Conservation (phyloP, 1,139 yeast species). For the Hyphopichia fennica region DNA sequence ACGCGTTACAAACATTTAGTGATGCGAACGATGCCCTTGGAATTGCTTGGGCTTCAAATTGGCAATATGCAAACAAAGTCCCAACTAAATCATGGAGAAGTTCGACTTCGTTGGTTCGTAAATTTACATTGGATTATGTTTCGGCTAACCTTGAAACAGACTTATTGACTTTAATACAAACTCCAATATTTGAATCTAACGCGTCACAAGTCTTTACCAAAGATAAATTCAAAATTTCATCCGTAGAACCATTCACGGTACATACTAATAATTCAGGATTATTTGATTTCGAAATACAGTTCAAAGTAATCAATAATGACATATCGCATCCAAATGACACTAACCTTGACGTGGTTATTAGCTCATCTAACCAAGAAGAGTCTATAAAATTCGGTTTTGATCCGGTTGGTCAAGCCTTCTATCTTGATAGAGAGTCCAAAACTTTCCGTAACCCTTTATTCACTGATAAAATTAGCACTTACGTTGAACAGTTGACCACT, state of each 20-base stretch:
- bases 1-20: constrained; percentile 30
- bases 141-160: constrained; percentile 18
- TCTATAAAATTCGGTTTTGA: constrained; percentile 12
- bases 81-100: constrained; percentile 32
- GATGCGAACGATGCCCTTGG: constrained; percentile 20
- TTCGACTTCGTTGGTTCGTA: constrained; percentile 28
- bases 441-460: constrained; percentile 11
- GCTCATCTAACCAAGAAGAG: constrained; percentile 9
- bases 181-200: constrained; percentile 11
- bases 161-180: constrained; percentile 16
- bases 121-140: constrained; percentile 20
- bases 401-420: constrained; percentile 8
- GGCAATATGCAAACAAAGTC: constrained; percentile 31
- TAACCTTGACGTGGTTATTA: constrained; percentile 7
- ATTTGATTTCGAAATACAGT: constrained; percentile 12
- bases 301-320: constrained; percentile 5
- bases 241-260: constrained; percentile 5
- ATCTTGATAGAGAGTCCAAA: constrained; percentile 11
- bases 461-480: constrained; percentile 12
- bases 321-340: constrained; percentile 1
- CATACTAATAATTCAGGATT: constrained; percentile 8
- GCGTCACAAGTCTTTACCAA: neutral
- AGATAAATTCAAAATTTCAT: constrained; percentile 1
- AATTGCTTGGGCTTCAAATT: constrained; percentile 40
- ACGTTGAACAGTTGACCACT: constrained; percentile 9